phyloP scores from a whole-genome alignment of 1,139 yeast genomes.

The Yamadazyma atlantica region DNA sequence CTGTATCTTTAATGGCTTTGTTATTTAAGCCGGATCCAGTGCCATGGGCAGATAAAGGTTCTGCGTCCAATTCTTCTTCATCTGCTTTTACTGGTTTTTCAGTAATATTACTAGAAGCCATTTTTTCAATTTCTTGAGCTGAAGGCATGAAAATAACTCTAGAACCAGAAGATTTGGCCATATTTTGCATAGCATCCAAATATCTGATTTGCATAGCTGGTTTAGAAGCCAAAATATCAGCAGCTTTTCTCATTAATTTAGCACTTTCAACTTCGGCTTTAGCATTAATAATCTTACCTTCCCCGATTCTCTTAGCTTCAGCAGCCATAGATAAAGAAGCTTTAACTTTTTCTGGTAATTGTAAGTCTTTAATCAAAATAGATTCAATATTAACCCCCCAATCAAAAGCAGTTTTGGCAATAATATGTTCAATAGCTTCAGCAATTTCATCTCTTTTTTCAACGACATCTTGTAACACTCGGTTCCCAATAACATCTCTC shows the following conservation, averaged over 20 bases:
- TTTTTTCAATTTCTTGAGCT: slow-evolving; percentile 40
- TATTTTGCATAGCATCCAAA: slow-evolving; percentile 75
- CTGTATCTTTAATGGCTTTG: slow-evolving; percentile 20
- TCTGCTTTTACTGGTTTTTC: slow-evolving; percentile 1
- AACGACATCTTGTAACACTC: slow-evolving; percentile 69
- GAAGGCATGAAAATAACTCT: slow-evolving; percentile 78
- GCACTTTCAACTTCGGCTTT: slow-evolving; percentile 78
- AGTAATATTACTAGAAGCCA: slow-evolving; percentile 26
- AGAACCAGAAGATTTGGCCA: slow-evolving; percentile 63
- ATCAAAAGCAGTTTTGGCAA: slow-evolving; percentile 60
- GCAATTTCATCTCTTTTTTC: slow-evolving; percentile 78
- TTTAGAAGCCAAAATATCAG: slow-evolving; percentile 71
- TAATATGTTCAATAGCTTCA: slow-evolving; percentile 59
- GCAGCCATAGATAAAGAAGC: slow-evolving; percentile 72
- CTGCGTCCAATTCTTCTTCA: slow-evolving; percentile 23
- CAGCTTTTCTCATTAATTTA: slow-evolving; percentile 76
- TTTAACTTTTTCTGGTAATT: slow-evolving; percentile 57
- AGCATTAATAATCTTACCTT: slow-evolving; percentile 73
- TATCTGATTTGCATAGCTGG: slow-evolving; percentile 82
- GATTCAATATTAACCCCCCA: slow-evolving; percentile 78
- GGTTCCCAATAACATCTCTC: slow-evolving; percentile 70
- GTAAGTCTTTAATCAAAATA: slow-evolving; percentile 67
- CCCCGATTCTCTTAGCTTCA: slow-evolving; percentile 76
- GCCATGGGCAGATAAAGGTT: slow-evolving; percentile 9
- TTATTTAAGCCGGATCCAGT: slow-evolving; percentile 12